Evolutionary conservation across 805 yeast species (phyloP).

Genomic region (Ogataea pilisensis): DNA sequence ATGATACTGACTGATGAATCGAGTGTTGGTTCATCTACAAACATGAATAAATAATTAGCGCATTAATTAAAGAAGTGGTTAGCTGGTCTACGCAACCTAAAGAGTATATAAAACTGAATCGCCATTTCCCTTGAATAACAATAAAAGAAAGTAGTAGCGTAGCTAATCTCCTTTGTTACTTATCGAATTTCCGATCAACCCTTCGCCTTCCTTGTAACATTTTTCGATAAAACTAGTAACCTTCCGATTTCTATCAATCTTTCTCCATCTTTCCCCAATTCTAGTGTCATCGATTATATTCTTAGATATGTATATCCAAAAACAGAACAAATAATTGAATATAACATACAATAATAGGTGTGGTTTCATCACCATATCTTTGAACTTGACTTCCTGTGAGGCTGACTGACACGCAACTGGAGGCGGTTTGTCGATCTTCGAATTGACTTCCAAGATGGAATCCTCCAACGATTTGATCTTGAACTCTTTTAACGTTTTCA

Average conservation of each 20-base stretch:
- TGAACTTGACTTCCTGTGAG: constrained; percentile 4
- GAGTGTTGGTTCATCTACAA: too few species aligned
- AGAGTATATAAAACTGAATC: too few species aligned
- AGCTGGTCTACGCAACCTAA: background rate
- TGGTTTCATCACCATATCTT: constrained; percentile 16
- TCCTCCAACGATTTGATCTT: constrained; percentile 30
- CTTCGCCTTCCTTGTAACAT: constrained; percentile 17
- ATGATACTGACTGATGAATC: background rate
- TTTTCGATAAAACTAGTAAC: constrained; percentile 22
- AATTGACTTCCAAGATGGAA: constrained; percentile 12
- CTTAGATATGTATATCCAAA: constrained; percentile 14
- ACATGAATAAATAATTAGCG: too few species aligned
- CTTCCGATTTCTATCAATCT: constrained; percentile 26
- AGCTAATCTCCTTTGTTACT: background rate
- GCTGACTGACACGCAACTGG: background rate
- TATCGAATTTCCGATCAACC: background rate
- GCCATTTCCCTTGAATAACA: too few species aligned
- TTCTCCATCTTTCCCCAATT: constrained; percentile 26
- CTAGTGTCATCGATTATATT: constrained; percentile 17
- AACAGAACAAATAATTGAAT: constrained; percentile 13
- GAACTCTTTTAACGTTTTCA: constrained; percentile 31
- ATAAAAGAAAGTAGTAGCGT: too few species aligned
- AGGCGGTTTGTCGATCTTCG: background rate
- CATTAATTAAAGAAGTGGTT: background rate
- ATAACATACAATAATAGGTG: constrained; percentile 20